Evolutionary conservation across 352 stramenopile genomes (phyloP).

Genomic region (Pythium utonaiense): DNA sequence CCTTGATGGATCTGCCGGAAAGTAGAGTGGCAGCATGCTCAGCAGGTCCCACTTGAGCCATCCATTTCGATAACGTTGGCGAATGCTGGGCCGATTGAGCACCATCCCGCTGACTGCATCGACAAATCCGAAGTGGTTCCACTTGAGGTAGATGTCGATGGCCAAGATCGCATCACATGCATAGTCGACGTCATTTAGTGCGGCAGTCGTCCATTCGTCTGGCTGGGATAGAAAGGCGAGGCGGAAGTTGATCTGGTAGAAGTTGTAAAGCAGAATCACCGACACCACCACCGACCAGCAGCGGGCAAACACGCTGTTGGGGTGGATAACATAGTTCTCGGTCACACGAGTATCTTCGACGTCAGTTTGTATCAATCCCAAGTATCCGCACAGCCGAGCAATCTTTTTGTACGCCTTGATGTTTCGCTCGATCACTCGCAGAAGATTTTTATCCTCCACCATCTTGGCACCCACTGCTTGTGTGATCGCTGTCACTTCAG

Average conservation of each 20-base stretch:
- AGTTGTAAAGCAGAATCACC: slow-evolving; percentile 38
- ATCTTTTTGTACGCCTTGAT: not conserved
- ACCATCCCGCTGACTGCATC: slow-evolving; percentile 25
- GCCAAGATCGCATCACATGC: slow-evolving; percentile 20
- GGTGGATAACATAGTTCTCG: slow-evolving; percentile 31
- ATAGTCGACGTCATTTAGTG: slow-evolving; percentile 21
- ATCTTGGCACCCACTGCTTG: not conserved
- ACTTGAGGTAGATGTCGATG: slow-evolving; percentile 22
- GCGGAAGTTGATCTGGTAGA: slow-evolving; percentile 32
- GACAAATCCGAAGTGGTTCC: slow-evolving; percentile 13
- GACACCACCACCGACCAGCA: slow-evolving; percentile 57
- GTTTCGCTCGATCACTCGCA: not conserved
- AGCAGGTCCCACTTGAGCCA: slow-evolving; percentile 26
- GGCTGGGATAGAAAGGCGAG: slow-evolving; percentile 24
- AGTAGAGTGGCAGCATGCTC: slow-evolving; percentile 28
- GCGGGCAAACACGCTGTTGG: slow-evolving; percentile 32
- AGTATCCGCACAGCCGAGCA: not conserved
- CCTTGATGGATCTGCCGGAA: slow-evolving; percentile 14
- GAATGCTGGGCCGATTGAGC: slow-evolving; percentile 15
- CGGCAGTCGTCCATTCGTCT: not conserved
- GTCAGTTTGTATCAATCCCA: not conserved
- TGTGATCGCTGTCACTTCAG: not conserved
- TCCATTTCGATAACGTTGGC: slow-evolving; percentile 19
- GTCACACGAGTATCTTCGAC: slow-evolving; percentile 6
- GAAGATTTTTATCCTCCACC: not conserved